Evolutionary conservation across 2,329 filamentous ascomycete species (phyloP), one percentile per base, ranked within the genome.

Genomic region (Colletotrichum camelliae): DNA sequence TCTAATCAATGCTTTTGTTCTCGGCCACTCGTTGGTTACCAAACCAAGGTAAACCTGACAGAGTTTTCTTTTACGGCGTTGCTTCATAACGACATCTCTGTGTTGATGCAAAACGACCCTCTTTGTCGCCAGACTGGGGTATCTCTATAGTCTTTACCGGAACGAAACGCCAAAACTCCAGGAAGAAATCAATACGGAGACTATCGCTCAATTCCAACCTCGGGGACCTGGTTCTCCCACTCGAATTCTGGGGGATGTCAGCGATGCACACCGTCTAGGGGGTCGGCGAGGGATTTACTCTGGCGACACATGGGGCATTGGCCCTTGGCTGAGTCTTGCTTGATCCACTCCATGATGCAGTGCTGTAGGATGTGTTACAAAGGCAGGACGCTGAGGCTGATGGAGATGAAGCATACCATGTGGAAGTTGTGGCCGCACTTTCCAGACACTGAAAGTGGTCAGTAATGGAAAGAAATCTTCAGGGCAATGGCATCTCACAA

Each of bases 281-380:
- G 4, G 31, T 64, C 7, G 43, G 24, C n/a, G 55, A 74, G 10
- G 64, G 4, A 81, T 88, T 80, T 90, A 97, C 95, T 95, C 85
- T 98, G 97, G 79, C 97, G 92, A 83, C 97, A 99, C 97, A 99
- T 98, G 33, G 97, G 97, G 83, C 97, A 99, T 78, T 98, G 94
- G 27, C 96, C 96, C 81, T 96, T 96, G 33, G 96, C 95, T 15
- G 95, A 93, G 78, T 98, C 97, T 84, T 98, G 96, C 82, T 97
- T 95, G 80, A 99, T 95, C 97, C 97, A 99, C 81, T 96, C 95
- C 80, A 94, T 90, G 80, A 99, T 97, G 85, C 97, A 99, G 86
- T 99, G 97, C 96, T 98, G 80, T 57, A 43, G 21, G 21, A 21
- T 21, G 21, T 21, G 21, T 21, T 21, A 21, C 21, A 21, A 21